phyloP scores from a whole-genome alignment of 2,329 filamentous ascomycete genomes.

The Ophiostoma sp. region DNA sequence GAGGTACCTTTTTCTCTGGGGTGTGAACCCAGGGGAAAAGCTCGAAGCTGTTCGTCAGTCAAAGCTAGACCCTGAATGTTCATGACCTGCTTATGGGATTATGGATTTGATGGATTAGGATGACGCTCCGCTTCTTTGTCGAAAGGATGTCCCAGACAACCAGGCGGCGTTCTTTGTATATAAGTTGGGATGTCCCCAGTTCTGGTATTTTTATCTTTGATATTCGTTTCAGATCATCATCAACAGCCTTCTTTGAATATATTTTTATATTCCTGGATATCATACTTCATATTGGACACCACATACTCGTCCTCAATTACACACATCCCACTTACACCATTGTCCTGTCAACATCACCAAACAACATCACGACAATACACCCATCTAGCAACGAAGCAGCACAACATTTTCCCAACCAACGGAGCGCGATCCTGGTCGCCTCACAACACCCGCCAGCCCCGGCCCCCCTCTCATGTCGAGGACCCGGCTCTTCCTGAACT shows the following conservation, averaged over 20 bases:
- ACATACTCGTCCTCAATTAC: too few relatives aligned
- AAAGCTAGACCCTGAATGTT: not conserved
- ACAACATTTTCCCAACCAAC: not conserved
- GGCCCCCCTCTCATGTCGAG: not conserved
- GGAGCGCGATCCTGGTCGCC: not conserved
- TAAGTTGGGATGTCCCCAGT: not conserved
- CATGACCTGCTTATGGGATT: conserved; percentile 1
- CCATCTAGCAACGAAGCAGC: not conserved
- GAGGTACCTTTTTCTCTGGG: not conserved
- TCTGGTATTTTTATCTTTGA: not conserved
- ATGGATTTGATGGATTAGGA: not conserved
- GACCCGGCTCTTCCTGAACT: conserved; percentile 2
- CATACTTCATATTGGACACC: not conserved
- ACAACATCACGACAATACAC: not conserved
- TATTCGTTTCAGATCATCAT: not conserved
- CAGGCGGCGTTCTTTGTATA: conserved; percentile 13
- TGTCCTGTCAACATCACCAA: not conserved
- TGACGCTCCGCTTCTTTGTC: conserved; percentile 10
- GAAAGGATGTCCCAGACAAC: not conserved
- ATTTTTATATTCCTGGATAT: not conserved
- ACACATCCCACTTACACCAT: not conserved
- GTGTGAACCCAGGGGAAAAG: not conserved
- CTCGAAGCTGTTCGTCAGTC: conserved; percentile 1
- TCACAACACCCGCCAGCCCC: not conserved
- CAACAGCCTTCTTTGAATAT: not conserved